These are phyloP conservation scores for Apiotrichum laibachii DNA, from an alignment of 1,284 basidiomycete species.

Conservation along the genomic window DNA sequence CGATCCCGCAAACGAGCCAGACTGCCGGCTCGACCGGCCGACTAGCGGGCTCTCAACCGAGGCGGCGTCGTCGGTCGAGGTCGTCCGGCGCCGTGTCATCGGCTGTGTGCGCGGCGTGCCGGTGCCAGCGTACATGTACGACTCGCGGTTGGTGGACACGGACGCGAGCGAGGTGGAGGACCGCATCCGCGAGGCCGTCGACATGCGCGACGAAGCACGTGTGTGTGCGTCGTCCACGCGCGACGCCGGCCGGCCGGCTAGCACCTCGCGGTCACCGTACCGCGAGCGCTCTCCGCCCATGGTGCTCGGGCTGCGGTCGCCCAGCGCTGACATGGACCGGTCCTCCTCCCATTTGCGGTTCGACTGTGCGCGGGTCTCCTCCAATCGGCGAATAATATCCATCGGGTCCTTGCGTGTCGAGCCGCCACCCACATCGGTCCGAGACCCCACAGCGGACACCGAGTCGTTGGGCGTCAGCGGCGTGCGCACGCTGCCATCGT, in stretches of 20 bases:
- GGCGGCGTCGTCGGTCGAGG: slow-evolving; percentile 9
- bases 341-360: slow-evolving; percentile 41
- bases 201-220: background rate
- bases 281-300: slow-evolving; percentile 19
- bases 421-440: slow-evolving; percentile 10
- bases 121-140: slow-evolving; percentile 15
- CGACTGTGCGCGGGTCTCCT: slow-evolving; percentile 32
- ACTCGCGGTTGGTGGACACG: slow-evolving; percentile 36
- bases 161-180: slow-evolving; percentile 32
- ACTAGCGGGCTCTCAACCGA: slow-evolving; percentile 18
- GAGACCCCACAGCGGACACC: slow-evolving; percentile 34
- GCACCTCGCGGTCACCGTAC: slow-evolving; percentile 18
- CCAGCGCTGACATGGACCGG: slow-evolving; percentile 26
- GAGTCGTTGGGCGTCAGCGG: slow-evolving; percentile 40
- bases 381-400: slow-evolving; percentile 38
- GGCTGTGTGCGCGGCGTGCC: slow-evolving; percentile 30
- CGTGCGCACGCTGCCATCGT: background rate
- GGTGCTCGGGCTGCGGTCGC: slow-evolving; percentile 12
- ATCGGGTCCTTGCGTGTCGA: slow-evolving; percentile 38
- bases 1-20: slow-evolving; percentile 1
- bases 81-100: slow-evolving; percentile 7
- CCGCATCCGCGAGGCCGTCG: slow-evolving; percentile 10
- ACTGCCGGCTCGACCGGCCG: slow-evolving; percentile 15
- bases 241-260: slow-evolving; percentile 7
- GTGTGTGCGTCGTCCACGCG: slow-evolving; percentile 11